These are phyloP conservation scores for Calonectria henricotiae DNA, from an alignment of 2,329 filamentous ascomycete species.

Conservation along the genomic window DNA sequence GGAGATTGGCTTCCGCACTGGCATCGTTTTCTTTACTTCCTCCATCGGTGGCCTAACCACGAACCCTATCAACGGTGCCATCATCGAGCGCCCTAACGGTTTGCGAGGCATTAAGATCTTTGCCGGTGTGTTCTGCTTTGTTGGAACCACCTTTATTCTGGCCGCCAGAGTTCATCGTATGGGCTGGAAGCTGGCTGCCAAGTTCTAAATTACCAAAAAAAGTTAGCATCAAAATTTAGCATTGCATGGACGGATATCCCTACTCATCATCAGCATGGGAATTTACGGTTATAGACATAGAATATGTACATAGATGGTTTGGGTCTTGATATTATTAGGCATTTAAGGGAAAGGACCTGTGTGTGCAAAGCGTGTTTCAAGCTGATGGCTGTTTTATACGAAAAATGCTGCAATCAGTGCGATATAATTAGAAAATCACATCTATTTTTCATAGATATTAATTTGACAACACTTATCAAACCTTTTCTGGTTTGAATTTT, in stretches of 20 bases:
- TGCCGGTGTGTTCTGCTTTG: constrained; percentile 46
- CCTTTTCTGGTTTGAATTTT: too few relatives aligned
- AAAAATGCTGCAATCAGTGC: too few relatives aligned
- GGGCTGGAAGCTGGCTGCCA: constrained; percentile 26
- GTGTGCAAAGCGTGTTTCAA: too few relatives aligned
- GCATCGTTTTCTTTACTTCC: constrained; percentile 67
- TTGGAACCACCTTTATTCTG: constrained; percentile 45
- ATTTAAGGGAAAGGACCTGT: neutral
- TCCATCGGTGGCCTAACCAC: constrained; percentile 72
- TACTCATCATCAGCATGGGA: constrained; percentile 1
- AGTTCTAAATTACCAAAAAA: constrained; percentile 22
- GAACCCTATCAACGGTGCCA: constrained; percentile 71
- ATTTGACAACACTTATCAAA: too few relatives aligned
- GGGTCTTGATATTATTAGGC: constrained; percentile 5
- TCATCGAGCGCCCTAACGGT: constrained; percentile 52
- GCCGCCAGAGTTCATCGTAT: constrained; percentile 30
- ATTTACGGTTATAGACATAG: constrained; percentile 13
- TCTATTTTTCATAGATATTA: too few relatives aligned
- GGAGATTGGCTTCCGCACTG: constrained; percentile 56
- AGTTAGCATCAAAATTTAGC: neutral
- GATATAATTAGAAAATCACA: too few relatives aligned
- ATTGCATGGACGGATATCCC: constrained; percentile 5
- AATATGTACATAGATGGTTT: neutral
- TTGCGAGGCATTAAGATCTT: constrained; percentile 61
- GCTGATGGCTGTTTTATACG: too few relatives aligned